Evolutionary conservation across 768 basidiomycete species (phyloP), one percentile per base, ranked within the genome.

Genomic region (Pulveroboletus sp.): DNA sequence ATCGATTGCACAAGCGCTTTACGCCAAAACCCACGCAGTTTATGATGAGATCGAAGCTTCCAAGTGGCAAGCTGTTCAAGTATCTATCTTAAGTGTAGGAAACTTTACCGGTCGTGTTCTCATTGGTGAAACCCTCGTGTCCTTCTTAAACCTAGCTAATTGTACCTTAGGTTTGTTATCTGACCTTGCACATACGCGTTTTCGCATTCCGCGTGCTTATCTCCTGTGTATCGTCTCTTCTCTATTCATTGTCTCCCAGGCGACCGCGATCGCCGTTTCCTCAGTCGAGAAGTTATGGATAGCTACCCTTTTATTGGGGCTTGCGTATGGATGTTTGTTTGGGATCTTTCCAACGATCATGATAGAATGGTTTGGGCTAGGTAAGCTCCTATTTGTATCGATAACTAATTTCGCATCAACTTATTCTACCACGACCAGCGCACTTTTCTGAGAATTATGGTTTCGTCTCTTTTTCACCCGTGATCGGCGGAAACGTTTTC

Each of bases 361-460:
- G 43, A 75, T 94, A 21, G 93, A 94, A 56, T 93, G 89, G 90
- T 94, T 94, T 56, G 92, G 92, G 7, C 73, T 94, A 59, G 72
- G 89, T 89, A 58, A 60, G 87, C 81, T 2, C 11, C 25, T 13
- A 16, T 40, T 23, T 48, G 13, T 13, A 9, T 20, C 19, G 2
- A 19, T 1, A 13, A 16, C 46, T 23, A 6, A n/a, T 24, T 5
- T n/a, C 7, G 3, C 35, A 20, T 24, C 10, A 9, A n/a, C 31
- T 42, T 23, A 35, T 49, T 23, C 24, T 25, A 6, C 10, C 2
- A 9, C 8, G 12, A 19, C 13, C 54, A 85, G 83, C 73, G 12
- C 85, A 87, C 61, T 87, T 89, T 56, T 84, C 84, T 1, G 85
- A 93, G 70, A 94, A 94, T 67, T 92, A 86, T 87, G 91, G 91